Base-by-base conservation (phyloP, 257 asterid genomes). In the Oldenlandia corymbosa region DNA sequence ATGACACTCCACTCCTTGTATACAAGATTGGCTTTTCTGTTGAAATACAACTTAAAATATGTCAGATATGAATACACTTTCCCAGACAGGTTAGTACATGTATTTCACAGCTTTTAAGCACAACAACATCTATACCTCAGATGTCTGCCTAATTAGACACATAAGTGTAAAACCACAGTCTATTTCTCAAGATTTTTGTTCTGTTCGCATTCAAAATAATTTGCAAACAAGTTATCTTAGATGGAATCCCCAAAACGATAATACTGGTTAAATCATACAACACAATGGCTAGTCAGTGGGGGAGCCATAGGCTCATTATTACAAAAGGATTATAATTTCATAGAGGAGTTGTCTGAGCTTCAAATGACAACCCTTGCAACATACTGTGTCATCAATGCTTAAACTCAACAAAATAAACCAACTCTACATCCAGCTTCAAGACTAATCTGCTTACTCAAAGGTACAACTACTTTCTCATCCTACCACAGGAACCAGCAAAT, bases 21-120 rank as follows among this genome's bases (percentile, higher is more conserved):
- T 86, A 88, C 84, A 88, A 8, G 60, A 92, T 84, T 12, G 98
- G 98, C 76, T 85, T 82, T 62, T 82, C 98, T 92, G 85, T 67
- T 60, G 32, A 56, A 79, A 55, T 57, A 69, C 47, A 70, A 18
- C 64, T 39, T 57, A 65, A 20, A 26, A 37, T 5, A 31, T 45
- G 56, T 3, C 10, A 46, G 45, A 32, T 43, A 18, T 43, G 14
- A 8, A 55, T 55, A 24, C 42, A 55, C 11, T 30, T 34, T 31
- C 17, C n/a, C 1, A 57, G 47, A 12, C 17, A 30, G 21, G n/a
- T n/a, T n/a, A 24, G 28, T 23, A 46, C 46, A 20, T 23, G 45
- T 36, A 24, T 21, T 48, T 3, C 13, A 46, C 36, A 32, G 18
- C 30, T 43, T 48, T 24, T 27, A 34, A 32, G 34, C 23, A 34